These are phyloP conservation scores for Kodamaea arcana DNA, from an alignment of 1,139 yeast species.

Conservation along the genomic window DNA sequence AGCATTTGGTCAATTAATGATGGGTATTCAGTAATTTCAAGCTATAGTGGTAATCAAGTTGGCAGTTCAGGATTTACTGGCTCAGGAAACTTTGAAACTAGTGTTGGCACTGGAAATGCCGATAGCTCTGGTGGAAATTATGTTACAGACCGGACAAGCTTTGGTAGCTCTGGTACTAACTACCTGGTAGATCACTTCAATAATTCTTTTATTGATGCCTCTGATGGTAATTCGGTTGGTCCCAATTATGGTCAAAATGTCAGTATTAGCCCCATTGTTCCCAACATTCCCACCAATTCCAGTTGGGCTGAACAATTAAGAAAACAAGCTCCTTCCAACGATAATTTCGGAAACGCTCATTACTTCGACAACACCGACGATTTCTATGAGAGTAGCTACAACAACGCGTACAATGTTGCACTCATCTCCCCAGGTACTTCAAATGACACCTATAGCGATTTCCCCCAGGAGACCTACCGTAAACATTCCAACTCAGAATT, in stretches of 20 bases:
- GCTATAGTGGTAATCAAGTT: background rate
- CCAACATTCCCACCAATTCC: background rate
- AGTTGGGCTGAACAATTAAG: background rate
- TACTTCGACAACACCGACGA: too few species aligned
- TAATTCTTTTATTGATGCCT: too few species aligned
- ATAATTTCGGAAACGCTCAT: background rate
- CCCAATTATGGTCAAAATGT: background rate
- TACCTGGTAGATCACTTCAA: too few species aligned
- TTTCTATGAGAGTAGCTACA: too few species aligned
- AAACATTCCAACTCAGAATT: background rate
- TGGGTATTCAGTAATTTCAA: background rate
- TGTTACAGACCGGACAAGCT: too few species aligned
- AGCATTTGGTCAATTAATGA: conserved; percentile 23
- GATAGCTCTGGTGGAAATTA: background rate
- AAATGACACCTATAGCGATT: background rate
- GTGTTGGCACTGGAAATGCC: background rate
- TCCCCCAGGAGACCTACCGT: background rate
- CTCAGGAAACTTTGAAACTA: background rate
- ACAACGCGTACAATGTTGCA: too few species aligned
- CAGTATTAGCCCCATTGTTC: background rate
- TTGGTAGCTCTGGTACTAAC: background rate
- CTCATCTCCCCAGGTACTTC: background rate
- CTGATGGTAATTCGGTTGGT: background rate
- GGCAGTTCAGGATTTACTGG: background rate
- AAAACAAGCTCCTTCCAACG: background rate